Conservation (phyloP, 352 stramenopile genomes). For the Poterioochromonas sp. region DNA sequence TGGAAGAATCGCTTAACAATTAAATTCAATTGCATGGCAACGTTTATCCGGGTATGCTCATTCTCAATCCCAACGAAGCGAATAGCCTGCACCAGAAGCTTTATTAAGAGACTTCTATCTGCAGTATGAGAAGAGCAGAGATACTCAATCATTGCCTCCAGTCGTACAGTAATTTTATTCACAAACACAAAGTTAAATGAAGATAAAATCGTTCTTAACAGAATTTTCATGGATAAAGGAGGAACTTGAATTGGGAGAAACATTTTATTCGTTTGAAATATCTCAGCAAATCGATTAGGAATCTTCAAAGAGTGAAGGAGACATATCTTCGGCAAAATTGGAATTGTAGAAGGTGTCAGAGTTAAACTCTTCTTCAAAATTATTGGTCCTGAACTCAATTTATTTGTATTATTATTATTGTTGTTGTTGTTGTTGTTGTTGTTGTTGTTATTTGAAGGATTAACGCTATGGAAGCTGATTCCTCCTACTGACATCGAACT, state of each 20-base stretch:
- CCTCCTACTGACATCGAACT: no score
- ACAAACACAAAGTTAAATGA: slow-evolving; percentile 4
- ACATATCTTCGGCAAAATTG: no score
- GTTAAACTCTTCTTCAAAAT: no score
- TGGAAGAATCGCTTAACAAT: slow-evolving; percentile 1
- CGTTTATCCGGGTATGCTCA: background rate
- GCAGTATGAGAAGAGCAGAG: background rate
- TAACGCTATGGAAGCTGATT: no score
- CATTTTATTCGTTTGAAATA: background rate
- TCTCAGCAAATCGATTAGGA: no score
- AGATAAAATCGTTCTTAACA: background rate
- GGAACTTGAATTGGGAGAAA: background rate
- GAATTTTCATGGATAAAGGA: background rate
- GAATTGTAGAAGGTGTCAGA: no score
- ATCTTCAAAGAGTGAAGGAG: no score
- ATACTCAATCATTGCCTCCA: background rate
- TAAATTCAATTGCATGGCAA: background rate
- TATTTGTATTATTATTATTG: no score
- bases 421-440: no score
- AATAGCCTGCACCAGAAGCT: background rate
- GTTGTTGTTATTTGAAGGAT: no score
- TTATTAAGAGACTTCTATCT: background rate
- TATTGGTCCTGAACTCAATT: no score
- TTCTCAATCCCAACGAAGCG: background rate
- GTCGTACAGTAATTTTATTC: background rate